phyloP scores from a whole-genome alignment of 164 flowering plant genomes.

The Aristolochia californica region DNA sequence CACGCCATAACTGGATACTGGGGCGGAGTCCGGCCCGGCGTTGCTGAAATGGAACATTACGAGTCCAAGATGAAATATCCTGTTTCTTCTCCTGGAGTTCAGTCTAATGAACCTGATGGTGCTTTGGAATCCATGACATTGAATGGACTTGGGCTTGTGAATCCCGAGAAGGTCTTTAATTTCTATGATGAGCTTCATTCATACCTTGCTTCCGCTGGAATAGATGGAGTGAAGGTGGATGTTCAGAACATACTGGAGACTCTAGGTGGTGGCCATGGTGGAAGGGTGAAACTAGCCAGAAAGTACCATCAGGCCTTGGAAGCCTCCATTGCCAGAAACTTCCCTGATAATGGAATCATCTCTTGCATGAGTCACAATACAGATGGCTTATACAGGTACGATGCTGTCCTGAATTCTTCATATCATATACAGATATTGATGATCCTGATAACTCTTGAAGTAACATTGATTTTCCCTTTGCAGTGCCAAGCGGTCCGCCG shows the following conservation, averaged over 20 bases:
- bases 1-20: conserved; percentile 84
- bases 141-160: conserved; percentile 78
- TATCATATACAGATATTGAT: neutral
- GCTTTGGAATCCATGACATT: conserved; percentile 38
- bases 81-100: conserved; percentile 48
- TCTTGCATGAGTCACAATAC: conserved; percentile 85
- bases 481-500: conserved; percentile 61
- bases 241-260: conserved; percentile 83
- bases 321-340: conserved; percentile 60
- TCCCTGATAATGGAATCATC: conserved; percentile 64
- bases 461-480: neutral
- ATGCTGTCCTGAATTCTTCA: neutral
- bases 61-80: conserved; percentile 55
- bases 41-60: conserved; percentile 56
- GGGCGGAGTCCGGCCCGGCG: conserved; percentile 79
- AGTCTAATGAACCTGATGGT: conserved; percentile 44
- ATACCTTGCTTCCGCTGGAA: conserved; percentile 68
- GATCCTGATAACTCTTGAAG: neutral
- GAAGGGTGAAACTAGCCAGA: conserved; percentile 64
- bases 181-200: conserved; percentile 77
- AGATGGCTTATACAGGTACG: conserved; percentile 76
- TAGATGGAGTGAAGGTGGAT: conserved; percentile 88
- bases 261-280: conserved; percentile 82
- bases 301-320: conserved; percentile 76
- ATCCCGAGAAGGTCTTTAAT: conserved; percentile 56